Evolutionary conservation across 1,284 basidiomycete genomes (phyloP).

Genomic region (Cutaneotrichosporon sp.): DNA sequence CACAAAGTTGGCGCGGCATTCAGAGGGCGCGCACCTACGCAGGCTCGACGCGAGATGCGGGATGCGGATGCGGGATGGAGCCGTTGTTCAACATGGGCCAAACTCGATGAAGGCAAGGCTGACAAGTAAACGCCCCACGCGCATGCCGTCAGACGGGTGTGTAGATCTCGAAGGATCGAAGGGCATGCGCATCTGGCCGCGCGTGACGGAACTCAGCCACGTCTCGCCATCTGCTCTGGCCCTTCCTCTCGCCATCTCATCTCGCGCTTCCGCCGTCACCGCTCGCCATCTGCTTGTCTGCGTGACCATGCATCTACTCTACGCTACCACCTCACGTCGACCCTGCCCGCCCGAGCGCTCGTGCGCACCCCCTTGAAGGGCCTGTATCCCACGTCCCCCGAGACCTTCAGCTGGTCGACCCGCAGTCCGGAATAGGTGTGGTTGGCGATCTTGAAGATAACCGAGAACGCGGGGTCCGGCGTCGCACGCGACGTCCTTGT

Average conservation of each 20-base stretch:
- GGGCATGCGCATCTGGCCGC: no score
- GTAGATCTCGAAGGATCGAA: no score
- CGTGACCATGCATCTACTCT: neutral
- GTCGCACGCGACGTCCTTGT: constrained; percentile 44
- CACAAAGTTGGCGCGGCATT: no score
- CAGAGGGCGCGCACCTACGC: no score
- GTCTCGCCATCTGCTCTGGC: no score
- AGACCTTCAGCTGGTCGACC: constrained; percentile 81
- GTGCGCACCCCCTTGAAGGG: constrained; percentile 66
- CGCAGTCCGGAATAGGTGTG: constrained; percentile 77
- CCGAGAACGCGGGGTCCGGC: constrained; percentile 69
- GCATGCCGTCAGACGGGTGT: no score
- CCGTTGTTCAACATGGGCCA: no score
- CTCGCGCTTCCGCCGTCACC: neutral
- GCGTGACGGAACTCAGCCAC: no score
- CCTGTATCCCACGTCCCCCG: constrained; percentile 58
- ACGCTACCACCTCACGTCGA: constrained; percentile 54
- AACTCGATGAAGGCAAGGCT: no score
- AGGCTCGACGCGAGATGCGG: no score
- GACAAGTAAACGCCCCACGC: no score
- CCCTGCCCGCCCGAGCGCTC: constrained; percentile 42
- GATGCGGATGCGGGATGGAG: no score
- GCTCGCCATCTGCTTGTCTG: neutral
- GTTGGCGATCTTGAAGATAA: constrained; percentile 70
- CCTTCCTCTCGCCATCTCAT: neutral